Evolutionary conservation across 169 alveolate species (phyloP).

Genomic region (Cyclospora cayetanensis): DNA sequence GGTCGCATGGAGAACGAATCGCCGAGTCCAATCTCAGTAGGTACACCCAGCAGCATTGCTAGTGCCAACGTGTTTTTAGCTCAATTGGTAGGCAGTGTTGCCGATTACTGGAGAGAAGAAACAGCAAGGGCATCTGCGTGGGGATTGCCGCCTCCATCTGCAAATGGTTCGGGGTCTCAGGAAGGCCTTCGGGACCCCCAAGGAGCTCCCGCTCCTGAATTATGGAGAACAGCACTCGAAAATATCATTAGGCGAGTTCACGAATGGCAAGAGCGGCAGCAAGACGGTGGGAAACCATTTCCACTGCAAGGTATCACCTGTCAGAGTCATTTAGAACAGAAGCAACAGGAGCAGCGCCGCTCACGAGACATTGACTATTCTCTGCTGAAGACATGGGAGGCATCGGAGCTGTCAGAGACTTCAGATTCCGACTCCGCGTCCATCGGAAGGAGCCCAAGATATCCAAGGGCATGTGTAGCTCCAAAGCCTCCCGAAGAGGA

Average conservation of each 20-base stretch:
- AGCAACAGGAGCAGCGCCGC: slow-evolving; percentile 38
- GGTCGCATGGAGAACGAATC: not conserved
- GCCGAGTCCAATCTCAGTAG: not conserved
- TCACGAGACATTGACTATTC: not conserved
- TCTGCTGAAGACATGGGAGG: slow-evolving; percentile 17
- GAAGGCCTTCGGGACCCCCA: not conserved
- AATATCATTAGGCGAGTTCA: not conserved
- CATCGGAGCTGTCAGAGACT: not conserved
- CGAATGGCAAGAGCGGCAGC: slow-evolving; percentile 30
- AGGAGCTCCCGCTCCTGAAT: not conserved
- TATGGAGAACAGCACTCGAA: slow-evolving; percentile 7
- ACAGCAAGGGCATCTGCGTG: slow-evolving; percentile 48
- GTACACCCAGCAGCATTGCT: slow-evolving; percentile 1
- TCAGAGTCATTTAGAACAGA: not conserved
- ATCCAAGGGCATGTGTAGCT: not conserved
- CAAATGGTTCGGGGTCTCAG: slow-evolving; percentile 3
- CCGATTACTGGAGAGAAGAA: slow-evolving; percentile 69
- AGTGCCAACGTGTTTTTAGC: slow-evolving; percentile 14
- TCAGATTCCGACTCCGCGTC: not conserved
- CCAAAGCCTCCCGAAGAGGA: not conserved
- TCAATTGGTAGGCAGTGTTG: slow-evolving; percentile 46
- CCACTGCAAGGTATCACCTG: not conserved
- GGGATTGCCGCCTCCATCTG: slow-evolving; percentile 48
- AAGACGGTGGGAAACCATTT: not conserved
- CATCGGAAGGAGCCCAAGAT: not conserved